Base-by-base conservation (phyloP, 73 alveolate genomes). In the Durusdinium trenchii region DNA sequence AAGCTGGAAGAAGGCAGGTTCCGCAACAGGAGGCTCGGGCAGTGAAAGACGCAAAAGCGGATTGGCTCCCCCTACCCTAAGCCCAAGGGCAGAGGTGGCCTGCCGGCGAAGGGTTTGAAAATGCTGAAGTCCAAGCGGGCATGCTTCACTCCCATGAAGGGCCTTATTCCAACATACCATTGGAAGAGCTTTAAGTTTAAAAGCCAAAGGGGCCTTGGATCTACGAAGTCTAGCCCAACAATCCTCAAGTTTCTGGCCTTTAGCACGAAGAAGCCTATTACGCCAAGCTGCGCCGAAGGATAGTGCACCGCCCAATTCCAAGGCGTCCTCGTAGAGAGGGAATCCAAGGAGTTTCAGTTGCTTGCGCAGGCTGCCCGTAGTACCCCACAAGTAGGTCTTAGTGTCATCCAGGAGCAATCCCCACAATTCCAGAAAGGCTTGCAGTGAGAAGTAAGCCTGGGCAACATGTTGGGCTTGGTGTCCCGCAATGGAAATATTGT, bases 1-100 rank as follows among this genome's bases (percentile, higher is more conserved):
- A 20, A 78, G 64, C 36, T 78, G 89, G 89, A 43, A 78, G 26
- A 78, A 78, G 1, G 62, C 89, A 16, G 89, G 89, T 20, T 78
- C 89, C 0, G 89, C 89, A 16, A 47, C 45, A 3, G 20, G 0
- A 42, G 89, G 89, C 36, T 12, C 26, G 1, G 89, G 0, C 4
- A 78, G 38, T 1, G 45, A 16, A 7, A 78, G 42, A 14, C 89
- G 89, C 2, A 78, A 40, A 7, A 45, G 16, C 36, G 89, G 40
- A 30, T 46, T 78, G 30, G 28, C 36, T 20, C 89, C 89, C 1
- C 64, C 89, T 1, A 23, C 12, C 28, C 64, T 28, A 0, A 78
- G 4, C 14, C 89, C 43, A 35, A 78, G 26, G 62, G 38, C 3
- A 1, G 61, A 20, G 46, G 45, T 16, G 2, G 89, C 89, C 62